phyloP scores from a whole-genome alignment of 1,139 yeast species.

The Kodamaea ohmeri region DNA sequence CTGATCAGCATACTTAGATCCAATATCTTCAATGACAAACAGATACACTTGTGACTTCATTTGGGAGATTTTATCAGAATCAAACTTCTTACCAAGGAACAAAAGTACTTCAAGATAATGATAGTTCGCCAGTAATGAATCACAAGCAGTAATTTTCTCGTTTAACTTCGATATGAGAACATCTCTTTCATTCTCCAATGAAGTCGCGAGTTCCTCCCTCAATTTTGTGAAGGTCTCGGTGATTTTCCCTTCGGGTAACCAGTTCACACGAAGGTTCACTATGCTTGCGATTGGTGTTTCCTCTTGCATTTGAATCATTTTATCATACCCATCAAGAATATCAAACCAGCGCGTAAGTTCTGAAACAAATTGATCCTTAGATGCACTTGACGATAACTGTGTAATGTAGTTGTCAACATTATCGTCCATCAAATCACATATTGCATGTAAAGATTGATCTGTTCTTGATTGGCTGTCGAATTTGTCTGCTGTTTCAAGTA shows the following conservation, averaged over 20 bases:
- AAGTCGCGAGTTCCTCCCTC: constrained; percentile 9
- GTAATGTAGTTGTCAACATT: constrained; percentile 25
- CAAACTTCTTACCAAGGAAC: constrained; percentile 11
- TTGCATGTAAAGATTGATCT: constrained; percentile 10
- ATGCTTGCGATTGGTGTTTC: constrained; percentile 9
- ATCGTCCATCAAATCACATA: constrained; percentile 26
- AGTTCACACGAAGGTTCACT: constrained; percentile 9
- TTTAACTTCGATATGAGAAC: constrained; percentile 3
- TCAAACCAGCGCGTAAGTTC: constrained; percentile 27
- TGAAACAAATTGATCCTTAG: constrained; percentile 14
- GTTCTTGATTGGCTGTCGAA: not conserved
- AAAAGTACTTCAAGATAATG: constrained; percentile 15
- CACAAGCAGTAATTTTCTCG: not conserved
- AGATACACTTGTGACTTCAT: constrained; percentile 10
- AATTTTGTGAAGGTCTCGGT: constrained; percentile 15
- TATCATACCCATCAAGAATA: constrained; percentile 11
- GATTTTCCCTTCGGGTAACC: constrained; percentile 15
- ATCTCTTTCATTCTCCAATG: constrained; percentile 16
- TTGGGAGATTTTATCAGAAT: not conserved
- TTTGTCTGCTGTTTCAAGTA: not conserved
- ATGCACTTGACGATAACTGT: constrained; percentile 8
- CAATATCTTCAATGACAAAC: constrained; percentile 13
- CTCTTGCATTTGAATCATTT: constrained; percentile 11
- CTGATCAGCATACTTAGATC: constrained; percentile 6
- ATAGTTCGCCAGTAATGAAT: constrained; percentile 13